Evolutionary conservation across 495 filamentous ascomycete genomes (phyloP).

Genomic region (Aspergillus nanangensis): DNA sequence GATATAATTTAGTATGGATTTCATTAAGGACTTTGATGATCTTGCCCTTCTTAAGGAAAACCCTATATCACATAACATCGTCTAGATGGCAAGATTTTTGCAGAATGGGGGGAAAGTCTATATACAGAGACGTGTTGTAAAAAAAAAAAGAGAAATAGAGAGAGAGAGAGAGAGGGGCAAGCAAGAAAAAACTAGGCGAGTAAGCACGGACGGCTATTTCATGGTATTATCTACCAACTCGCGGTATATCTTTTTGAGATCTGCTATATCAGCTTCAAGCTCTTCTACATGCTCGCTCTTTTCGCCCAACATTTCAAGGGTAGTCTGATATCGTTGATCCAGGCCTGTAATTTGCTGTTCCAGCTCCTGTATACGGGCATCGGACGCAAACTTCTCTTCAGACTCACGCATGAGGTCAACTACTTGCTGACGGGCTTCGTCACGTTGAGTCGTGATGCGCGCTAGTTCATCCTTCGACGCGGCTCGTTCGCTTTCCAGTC

Average conservation of each 20-base stretch:
- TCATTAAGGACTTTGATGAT: too few species aligned
- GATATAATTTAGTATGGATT: too few species aligned
- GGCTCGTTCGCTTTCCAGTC: slow-evolving; percentile 87
- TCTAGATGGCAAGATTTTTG: too few species aligned
- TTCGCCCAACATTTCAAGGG: slow-evolving; percentile 91
- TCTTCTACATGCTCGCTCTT: slow-evolving; percentile 94
- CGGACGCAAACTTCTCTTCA: slow-evolving; percentile 60
- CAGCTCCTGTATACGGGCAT: slow-evolving; percentile 55
- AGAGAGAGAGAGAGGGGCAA: neutral
- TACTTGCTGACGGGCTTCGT: slow-evolving; percentile 87
- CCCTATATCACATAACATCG: slow-evolving; percentile 10
- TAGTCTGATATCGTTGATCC: slow-evolving; percentile 76
- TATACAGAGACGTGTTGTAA: too few species aligned
- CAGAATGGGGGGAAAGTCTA: too few species aligned
- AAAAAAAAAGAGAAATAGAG: slow-evolving; percentile 2
- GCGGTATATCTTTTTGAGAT: slow-evolving; percentile 92
- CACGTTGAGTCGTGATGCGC: slow-evolving; percentile 74
- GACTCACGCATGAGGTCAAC: slow-evolving; percentile 81
- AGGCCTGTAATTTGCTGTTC: slow-evolving; percentile 57
- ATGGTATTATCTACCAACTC: slow-evolving; percentile 86
- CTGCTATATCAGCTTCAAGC: slow-evolving; percentile 78
- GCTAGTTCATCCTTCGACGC: slow-evolving; percentile 78
- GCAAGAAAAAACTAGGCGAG: neutral
- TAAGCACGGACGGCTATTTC: slow-evolving; percentile 36
- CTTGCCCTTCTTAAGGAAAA: neutral